A percentile compares a stretch with the other conserved stretches of the same genome.
Evolutionary conservation across 2,329 filamentous ascomycete species (phyloP).

Genomic region (Xylaria sp.): DNA sequence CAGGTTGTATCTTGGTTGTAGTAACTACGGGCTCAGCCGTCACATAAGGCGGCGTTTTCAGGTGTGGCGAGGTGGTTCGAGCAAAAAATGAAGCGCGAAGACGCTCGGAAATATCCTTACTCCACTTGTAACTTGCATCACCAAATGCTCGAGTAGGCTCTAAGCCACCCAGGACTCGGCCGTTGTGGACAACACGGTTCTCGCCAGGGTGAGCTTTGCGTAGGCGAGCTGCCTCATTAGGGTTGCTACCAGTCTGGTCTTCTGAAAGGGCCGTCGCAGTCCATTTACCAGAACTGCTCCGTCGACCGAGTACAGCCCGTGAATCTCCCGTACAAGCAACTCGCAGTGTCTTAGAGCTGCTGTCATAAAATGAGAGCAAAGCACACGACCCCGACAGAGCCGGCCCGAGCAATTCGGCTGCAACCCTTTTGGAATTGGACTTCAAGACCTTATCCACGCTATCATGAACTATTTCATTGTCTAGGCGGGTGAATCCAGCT

Average conservation of each 20-base stretch:
- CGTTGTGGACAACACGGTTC: constrained; percentile 83
- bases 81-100: constrained; percentile 89
- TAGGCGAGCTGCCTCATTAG: constrained; percentile 81
- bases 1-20: constrained; percentile 87
- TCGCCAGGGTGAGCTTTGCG: constrained; percentile 88
- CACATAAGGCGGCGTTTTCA: constrained; percentile 94
- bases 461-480: constrained; percentile 93
- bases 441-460: constrained; percentile 92
- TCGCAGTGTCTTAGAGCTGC: constrained; percentile 81
- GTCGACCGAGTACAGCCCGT: constrained; percentile 87
- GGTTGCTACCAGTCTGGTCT: constrained; percentile 91
- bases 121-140: constrained; percentile 98
- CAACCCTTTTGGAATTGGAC: constrained; percentile 85
- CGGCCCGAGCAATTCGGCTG: constrained; percentile 88
- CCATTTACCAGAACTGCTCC: constrained; percentile 84
- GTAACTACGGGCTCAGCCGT: constrained; percentile 95
- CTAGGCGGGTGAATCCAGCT: constrained; percentile 83
- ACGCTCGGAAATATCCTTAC: constrained; percentile 78
- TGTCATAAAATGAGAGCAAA: constrained; percentile 95
- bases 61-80: constrained; percentile 73
- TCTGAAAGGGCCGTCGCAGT: constrained; percentile 86
- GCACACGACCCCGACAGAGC: constrained; percentile 97
- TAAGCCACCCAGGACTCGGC: constrained; percentile 87
- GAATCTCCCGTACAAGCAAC: constrained; percentile 97
- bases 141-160: constrained; percentile 95